Base-by-base conservation (phyloP, 2,329 filamentous ascomycete genomes). In the Hypocrella siamensis region DNA sequence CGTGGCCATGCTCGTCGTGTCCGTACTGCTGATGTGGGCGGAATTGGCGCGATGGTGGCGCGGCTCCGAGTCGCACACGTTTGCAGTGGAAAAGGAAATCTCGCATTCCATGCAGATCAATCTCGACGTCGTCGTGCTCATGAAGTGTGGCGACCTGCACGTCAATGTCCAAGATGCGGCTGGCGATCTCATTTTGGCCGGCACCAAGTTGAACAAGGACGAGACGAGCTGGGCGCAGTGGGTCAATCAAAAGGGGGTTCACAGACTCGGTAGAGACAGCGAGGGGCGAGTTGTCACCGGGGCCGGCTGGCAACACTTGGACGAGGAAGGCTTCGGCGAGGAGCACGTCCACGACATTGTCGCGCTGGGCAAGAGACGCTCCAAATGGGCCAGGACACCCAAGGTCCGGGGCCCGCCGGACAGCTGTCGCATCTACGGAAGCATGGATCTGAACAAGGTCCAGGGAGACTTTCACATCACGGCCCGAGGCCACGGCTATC, bases 391-490 rank as follows among this genome's bases (percentile, higher is more conserved):
- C 22, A 86, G 80, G 66, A 90, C 84, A 3, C 86, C 85, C 2
- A 66, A 61, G 37, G 47, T 90, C 14, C 66, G 65, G 49, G 58
- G 60, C 4, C 44, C 47, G 16, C 56, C 66, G 12, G 81, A 93
- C 52, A 79, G 80, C 39, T 98, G 90, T 54, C 74, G 90, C 30
- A 75, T 98, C 40, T 98, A 74, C 53, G 90, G 90, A 21, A 92
- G 75, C 46, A 55, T 98, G 52, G 80, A 93, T 43, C 70, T 92
- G 42, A 98, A 98, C 57, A 93, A 92, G 60, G 90, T 98, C 28
- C 88, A 94, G 57, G 90, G 88, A 4, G 88, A 98, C 54, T 96
- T 98, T 51, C 90, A 98, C 52, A 90, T 98, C 47, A 98, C 90
- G 2, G 90, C 90, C 3, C 63, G 85, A 38, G 90, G 90, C 1